phyloP scores from a whole-genome alignment of 768 basidiomycete genomes.

The Boletales sp. region DNA sequence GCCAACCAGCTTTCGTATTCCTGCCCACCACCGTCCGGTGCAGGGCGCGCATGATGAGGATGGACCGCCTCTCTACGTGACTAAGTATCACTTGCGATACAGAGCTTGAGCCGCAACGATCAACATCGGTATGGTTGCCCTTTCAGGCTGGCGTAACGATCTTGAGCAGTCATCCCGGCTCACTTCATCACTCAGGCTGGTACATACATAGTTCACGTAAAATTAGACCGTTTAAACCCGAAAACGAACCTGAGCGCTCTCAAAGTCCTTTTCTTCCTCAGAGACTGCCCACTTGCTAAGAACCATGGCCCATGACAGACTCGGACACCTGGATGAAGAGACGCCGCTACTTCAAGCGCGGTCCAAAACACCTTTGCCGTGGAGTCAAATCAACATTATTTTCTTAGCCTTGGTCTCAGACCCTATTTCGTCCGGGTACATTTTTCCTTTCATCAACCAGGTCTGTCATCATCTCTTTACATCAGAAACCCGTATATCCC shows the following conservation, averaged over 20 bases:
- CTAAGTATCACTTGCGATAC: too few relatives aligned
- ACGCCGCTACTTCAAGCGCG: slow-evolving; percentile 37
- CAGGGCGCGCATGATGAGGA: slow-evolving; percentile 75
- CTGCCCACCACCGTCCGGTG: slow-evolving; percentile 53
- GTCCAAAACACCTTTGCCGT: slow-evolving; percentile 45
- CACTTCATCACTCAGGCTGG: too few relatives aligned
- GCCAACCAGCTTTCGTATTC: slow-evolving; percentile 49
- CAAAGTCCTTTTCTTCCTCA: too few relatives aligned
- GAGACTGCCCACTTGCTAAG: too few relatives aligned
- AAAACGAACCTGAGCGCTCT: too few relatives aligned
- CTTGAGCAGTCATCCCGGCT: too few relatives aligned
- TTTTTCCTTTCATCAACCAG: slow-evolving; percentile 63
- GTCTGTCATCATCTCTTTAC: slow-evolving; percentile 21
- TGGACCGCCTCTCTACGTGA: slow-evolving; percentile 53
- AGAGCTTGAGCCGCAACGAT: too few relatives aligned
- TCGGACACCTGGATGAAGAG: slow-evolving; percentile 37
- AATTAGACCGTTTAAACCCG: too few relatives aligned
- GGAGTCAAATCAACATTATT: slow-evolving; percentile 47
- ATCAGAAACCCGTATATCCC: neutral
- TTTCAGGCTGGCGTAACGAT: too few relatives aligned
- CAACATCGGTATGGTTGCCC: too few relatives aligned
- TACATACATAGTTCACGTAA: too few relatives aligned
- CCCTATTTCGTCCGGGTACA: slow-evolving; percentile 50
- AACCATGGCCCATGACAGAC: slow-evolving; percentile 35
- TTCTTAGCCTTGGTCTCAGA: slow-evolving; percentile 51